Conservation (phyloP, 257 asterid species). For the Primulina huaijiensis region DNA sequence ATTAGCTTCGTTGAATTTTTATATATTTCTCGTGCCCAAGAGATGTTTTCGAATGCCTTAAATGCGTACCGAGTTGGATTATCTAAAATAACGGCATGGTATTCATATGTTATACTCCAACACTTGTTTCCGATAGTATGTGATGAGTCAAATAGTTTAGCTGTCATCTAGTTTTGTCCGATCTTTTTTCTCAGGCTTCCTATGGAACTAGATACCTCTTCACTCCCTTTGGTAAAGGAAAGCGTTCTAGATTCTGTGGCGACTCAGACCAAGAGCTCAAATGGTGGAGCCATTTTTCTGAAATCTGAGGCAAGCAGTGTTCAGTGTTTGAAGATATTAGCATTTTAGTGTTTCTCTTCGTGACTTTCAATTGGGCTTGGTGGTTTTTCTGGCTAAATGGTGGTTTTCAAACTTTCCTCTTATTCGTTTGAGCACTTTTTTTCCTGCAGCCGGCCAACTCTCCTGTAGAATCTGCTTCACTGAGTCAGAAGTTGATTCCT, state of each 20-base stretch:
- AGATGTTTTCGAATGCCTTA: not conserved
- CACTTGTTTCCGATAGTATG: not conserved
- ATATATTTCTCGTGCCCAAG: not conserved
- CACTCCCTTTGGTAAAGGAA: constrained; percentile 35
- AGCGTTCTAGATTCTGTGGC: constrained; percentile 24
- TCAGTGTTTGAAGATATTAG: not conserved
- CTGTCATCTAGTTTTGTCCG: not conserved
- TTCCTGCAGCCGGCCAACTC: constrained; percentile 44
- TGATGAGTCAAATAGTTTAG: not conserved
- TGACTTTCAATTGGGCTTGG: not conserved
- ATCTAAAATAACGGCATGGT: not conserved
- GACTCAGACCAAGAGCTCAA: constrained; percentile 20
- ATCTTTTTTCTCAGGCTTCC: constrained; percentile 50
- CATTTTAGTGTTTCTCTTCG: not conserved
- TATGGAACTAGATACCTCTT: constrained; percentile 40
- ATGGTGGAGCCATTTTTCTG: constrained; percentile 15
- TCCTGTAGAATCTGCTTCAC: constrained; percentile 26
- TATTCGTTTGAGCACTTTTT: constrained; percentile 12
- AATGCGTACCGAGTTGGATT: not conserved
- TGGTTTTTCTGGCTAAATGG: not conserved
- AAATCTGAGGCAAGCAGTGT: constrained; percentile 46
- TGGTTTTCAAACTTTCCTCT: not conserved
- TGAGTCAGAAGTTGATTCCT: constrained; percentile 7
- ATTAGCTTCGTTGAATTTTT: not conserved
- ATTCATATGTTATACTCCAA: not conserved